Evolutionary conservation across 1,284 basidiomycete species (phyloP).

Genomic region (Microbotryum intermedium): DNA sequence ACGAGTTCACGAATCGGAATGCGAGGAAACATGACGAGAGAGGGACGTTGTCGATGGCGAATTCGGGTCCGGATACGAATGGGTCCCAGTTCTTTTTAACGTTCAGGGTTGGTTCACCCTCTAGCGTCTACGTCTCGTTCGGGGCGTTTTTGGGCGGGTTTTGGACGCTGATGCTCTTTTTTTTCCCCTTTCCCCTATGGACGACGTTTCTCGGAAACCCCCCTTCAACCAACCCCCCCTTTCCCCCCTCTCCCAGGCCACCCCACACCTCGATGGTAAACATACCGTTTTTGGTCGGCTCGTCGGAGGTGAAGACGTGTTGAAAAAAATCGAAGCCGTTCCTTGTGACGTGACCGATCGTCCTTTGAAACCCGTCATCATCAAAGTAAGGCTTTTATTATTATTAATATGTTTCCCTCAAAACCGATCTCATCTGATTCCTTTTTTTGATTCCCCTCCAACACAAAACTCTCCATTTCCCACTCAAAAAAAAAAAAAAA

Average conservation of each 20-base stretch:
- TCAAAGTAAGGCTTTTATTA: conserved; percentile 48
- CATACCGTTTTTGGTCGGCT: conserved; percentile 96
- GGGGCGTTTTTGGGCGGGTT: no score
- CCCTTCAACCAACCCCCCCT: no score
- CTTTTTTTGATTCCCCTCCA: background rate
- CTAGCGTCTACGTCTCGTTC: no score
- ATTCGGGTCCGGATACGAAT: conserved; percentile 76
- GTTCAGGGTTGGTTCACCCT: conserved; percentile 47
- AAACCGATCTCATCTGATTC: no score
- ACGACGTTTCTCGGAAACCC: no score
- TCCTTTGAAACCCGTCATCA: conserved; percentile 70
- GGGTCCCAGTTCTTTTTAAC: conserved; percentile 69
- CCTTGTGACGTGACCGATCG: conserved; percentile 77
- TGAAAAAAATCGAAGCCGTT: conserved; percentile 72
- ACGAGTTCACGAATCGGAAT: conserved; percentile 70
- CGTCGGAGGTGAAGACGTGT: conserved; percentile 84
- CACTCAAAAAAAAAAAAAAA: no score
- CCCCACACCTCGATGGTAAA: conserved; percentile 58
- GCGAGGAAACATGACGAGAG: conserved; percentile 50
- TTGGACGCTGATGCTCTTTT: no score
- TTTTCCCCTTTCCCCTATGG: no score
- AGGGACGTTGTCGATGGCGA: conserved; percentile 80
- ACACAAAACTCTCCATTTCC: no score
- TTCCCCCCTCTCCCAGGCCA: conserved; percentile 36
- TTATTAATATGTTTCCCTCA: no score